Evolutionary conservation across 2,329 filamentous ascomycete genomes (phyloP), one percentile per base, ranked within the genome.

Genomic region (Calonectria honghensis): DNA sequence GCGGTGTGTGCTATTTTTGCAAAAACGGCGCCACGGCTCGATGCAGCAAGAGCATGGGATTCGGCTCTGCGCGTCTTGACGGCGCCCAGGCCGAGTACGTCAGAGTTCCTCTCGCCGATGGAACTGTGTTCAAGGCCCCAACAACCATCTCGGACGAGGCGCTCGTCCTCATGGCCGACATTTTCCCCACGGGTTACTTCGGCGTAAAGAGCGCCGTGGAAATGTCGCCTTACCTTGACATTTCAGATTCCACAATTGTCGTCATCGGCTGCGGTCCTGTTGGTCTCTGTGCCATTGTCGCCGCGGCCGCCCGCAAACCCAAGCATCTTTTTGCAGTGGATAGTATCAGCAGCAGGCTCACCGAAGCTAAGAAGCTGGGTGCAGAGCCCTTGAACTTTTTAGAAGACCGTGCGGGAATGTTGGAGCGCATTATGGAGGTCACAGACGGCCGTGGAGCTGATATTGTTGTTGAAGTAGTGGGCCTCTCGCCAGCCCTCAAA

Each of bases 151-250:
- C 93, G 29, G 93, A 96, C 78, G 90, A 94, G 77, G 92, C 92
- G 39, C 88, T 97, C 63, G 92, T 97, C 10, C 89, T 98, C 39
- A 98, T 98, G 96, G 95, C 95, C 20, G 96, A 98, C 82, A 98
- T 98, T 80, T 98, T 97, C 85, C 96, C 96, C 1, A 95, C 93
- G 0, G 94, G 96, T 10, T 98, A 92, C 86, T 98, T 96, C 80
- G 96, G 95, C 11, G 94, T 94, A 5, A 89, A 90, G 73, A 97
- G 95, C 81, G 96, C 93, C 6, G 93, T 98, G 83, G 91, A 91
- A 73, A 86, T 93, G 81, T 88, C 93, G 48, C 78, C 81, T 24
- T 77, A 73, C n/a, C 75, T 82, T 11, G 76, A 83, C 41, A 75
- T 85, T 27, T 81, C 83, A n/a, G 80, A 86, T 16, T 91, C 92